Base-by-base conservation (phyloP, 176 grass and related monocot species). In the Tuctoria greenei region DNA sequence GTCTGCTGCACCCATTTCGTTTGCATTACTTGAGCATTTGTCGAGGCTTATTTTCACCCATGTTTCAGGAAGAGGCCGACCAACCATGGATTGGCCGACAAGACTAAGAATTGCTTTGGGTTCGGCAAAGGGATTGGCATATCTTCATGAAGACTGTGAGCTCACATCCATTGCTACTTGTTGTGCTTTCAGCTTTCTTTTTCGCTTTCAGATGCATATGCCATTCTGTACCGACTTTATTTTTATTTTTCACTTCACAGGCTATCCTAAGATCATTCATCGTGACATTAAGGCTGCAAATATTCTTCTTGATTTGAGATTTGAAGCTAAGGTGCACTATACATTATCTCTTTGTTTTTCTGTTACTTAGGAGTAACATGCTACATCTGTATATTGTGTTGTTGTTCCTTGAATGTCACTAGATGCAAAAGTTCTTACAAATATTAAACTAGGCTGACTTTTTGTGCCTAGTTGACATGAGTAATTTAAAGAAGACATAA, bases 91-190 rank as follows among this genome's bases (percentile, higher is more conserved):
- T 16, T 94, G 92, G 92, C 61, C 75, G 13, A 66, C 79, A 81
- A 94, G 92, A 81, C 64, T 94, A 76, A 85, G 65, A 55, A 82
- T 91, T 80, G 92, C 92, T 74, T 62, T 94, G 69, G 92, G 92
- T 86, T 80, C 92, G 72, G 92, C 92, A 0, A 94, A 94, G 39
- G 92, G 88, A 78, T 83, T 94, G 66, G 88, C 92, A 1, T 94
- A 94, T 83, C 88, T 94, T 76, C 92, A 94, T 57, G 92, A 94
- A 85, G 88, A 94, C 55, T 91, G 92, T 94, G 80, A 91, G 92
- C 75, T 67, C 73, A 81, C 45, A 77, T 21, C 56, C 50, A 14
- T 37, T 43, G 34, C 59, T 70, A 76, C 10, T 77, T 63, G 10
- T 80, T 76, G 24, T 79, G 11, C 28, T 79, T 42, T 75, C 58